Base-by-base conservation (phyloP, 345 rosid species). In the Acer saccharum region DNA sequence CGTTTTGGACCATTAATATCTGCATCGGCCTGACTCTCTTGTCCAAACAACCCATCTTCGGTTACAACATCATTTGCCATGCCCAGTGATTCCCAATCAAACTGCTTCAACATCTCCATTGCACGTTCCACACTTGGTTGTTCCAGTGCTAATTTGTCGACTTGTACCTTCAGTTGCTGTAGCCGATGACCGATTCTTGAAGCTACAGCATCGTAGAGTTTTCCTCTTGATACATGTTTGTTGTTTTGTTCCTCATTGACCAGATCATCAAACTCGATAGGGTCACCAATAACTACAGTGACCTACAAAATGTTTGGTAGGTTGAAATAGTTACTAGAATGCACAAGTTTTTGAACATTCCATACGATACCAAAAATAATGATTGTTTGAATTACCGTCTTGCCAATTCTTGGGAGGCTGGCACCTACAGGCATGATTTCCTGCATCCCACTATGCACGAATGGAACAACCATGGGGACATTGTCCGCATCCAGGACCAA, bases 371-470 rank as follows among this genome's bases (percentile, higher is more conserved):
- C 25, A 21, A 5, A 41, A 25, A 77, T 52, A 77, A 41, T 17
- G 57, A 39, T 0, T 46, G 77, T 65, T 52, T 66, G 52, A 79
- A 92, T 55, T 84, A 96, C 99, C 73, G 88, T 91, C 76, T 92
- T 94, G 77, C 98, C 99, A 79, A 94, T 89, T 79, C 96, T 90
- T 21, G 99, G 99, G 71, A 94, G 79, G 75, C 60, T 93, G 74
- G 97, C 90, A 77, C 99, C 99, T 21, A 94, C 69, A 6, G 99
- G 99, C 99, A 96, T 94, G 78, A 96, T 84, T 35, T 96, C 97
- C 39, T 96, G 98, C 98, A 94, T 94, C 68, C 99, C 99, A 25
- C 88, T 84, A 79, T 96, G 99, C 39, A 90, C 99, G 85, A 96
- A 96, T 39, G 98, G 99, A 62, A 96, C 84, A 73, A 96, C 98